Conservation (phyloP, 768 basidiomycete species). For the Hericium coralloides region DNA sequence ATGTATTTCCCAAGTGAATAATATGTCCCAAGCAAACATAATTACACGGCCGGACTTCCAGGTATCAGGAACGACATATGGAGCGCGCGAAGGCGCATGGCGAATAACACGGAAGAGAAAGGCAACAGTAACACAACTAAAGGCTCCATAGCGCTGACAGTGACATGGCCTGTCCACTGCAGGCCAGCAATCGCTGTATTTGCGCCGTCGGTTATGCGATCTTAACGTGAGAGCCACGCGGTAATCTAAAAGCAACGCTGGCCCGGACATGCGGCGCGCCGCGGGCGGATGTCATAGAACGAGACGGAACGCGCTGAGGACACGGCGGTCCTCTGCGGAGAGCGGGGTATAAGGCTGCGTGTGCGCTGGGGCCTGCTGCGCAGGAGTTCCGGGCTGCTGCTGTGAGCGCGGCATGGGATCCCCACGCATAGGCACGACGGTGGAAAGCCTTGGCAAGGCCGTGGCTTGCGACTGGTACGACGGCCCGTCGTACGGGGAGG, state of each 20-base stretch:
- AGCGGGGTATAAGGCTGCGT: constrained; percentile 21
- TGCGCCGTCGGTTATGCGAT: background rate
- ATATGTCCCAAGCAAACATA: background rate
- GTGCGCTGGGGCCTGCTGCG: constrained; percentile 5
- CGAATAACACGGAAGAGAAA: background rate
- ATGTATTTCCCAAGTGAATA: background rate
- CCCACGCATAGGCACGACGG: constrained; percentile 9
- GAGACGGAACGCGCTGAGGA: constrained; percentile 26
- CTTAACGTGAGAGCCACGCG: background rate
- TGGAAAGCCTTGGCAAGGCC: constrained; percentile 11
- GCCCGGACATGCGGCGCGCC: background rate
- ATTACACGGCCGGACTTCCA: background rate
- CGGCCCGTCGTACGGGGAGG: background rate
- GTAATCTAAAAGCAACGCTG: background rate
- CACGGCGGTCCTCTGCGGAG: constrained; percentile 26
- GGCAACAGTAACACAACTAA: background rate
- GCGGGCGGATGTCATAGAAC: constrained; percentile 15
- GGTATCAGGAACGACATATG: background rate
- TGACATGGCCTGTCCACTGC: background rate
- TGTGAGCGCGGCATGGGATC: constrained; percentile 3
- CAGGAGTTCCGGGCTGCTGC: constrained; percentile 3
- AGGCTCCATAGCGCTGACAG: background rate
- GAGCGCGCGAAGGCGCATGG: background rate
- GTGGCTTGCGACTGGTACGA: constrained; percentile 6
- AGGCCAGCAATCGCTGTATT: background rate